These are phyloP conservation scores for Carex scoparia DNA, from an alignment of 176 grass and related monocot species.

Conservation along the genomic window DNA sequence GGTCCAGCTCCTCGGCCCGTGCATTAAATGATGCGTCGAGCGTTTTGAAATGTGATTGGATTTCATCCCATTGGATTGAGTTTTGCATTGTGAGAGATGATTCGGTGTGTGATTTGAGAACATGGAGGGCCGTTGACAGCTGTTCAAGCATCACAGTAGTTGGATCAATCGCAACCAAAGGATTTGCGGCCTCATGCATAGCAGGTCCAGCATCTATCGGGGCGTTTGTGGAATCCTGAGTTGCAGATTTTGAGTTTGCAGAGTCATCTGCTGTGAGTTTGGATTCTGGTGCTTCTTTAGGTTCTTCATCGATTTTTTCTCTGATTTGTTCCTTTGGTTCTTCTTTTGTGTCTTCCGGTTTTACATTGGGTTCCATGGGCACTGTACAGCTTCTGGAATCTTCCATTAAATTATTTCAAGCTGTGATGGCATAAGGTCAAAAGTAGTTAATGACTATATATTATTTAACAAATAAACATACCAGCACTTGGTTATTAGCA, in stretches of 20 bases:
- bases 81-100: conserved; percentile 40
- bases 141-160: conserved; percentile 47
- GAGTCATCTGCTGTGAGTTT: neutral
- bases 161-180: conserved; percentile 32
- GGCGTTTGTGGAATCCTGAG: neutral
- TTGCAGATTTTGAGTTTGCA: neutral
- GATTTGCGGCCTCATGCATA: conserved; percentile 27
- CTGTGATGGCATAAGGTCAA: neutral
- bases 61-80: conserved; percentile 57
- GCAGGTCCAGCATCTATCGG: neutral
- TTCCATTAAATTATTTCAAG: neutral
- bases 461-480: neutral
- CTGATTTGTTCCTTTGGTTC: neutral
- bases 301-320: neutral
- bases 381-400: neutral
- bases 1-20: neutral
- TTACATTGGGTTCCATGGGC: neutral
- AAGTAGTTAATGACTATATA: neutral
- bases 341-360: conserved; percentile 1
- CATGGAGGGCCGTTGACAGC: conserved; percentile 60
- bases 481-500: neutral
- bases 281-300: neutral
- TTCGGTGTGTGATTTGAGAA: conserved; percentile 61
- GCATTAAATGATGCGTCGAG: conserved; percentile 62
- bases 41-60: conserved; percentile 52